phyloP scores from a whole-genome alignment of 805 yeast species.

The Candida corydali region DNA sequence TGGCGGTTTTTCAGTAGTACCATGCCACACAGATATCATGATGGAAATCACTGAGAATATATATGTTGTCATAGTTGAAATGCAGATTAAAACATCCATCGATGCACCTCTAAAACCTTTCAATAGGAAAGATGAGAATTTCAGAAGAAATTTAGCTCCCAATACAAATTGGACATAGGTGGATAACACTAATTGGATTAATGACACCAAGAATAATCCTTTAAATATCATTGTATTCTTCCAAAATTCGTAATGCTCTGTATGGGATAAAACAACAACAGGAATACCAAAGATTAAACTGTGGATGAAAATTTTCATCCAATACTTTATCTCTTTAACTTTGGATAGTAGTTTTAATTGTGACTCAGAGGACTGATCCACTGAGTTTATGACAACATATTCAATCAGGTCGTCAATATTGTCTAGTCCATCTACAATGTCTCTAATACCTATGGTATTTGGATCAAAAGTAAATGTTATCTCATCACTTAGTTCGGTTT shows the following conservation, averaged over 20 bases:
- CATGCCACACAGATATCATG: conserved; percentile 40
- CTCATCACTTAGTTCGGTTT: conserved; percentile 22
- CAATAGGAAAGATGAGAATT: conserved; percentile 59
- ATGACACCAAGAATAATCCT: conserved; percentile 63
- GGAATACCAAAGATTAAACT: conserved; percentile 61
- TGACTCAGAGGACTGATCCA: conserved; percentile 52
- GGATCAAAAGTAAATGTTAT: conserved; percentile 48
- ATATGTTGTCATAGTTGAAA: conserved; percentile 79
- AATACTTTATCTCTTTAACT: conserved; percentile 65
- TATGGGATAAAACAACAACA: conserved; percentile 47
- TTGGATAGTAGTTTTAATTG: conserved; percentile 70
- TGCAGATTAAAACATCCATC: conserved; percentile 87
- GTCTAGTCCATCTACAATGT: conserved; percentile 43
- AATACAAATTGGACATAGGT: conserved; percentile 59
- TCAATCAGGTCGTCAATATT: conserved; percentile 48
- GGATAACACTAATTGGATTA: conserved; percentile 55
- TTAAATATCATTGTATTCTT: conserved; percentile 37
- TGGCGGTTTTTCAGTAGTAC: conserved; percentile 48
- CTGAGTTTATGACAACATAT: conserved; percentile 42
- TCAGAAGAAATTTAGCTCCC: conserved; percentile 65
- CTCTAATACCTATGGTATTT: conserved; percentile 55
- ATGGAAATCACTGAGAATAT: conserved; percentile 67
- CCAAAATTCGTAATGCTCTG: conserved; percentile 35
- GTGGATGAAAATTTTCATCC: conserved; percentile 56
- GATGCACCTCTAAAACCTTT: conserved; percentile 62